Percentiles rank a stretch among this genome's conserved stretches.
These are phyloP conservation scores for Epichloe festucae DNA, from an alignment of 2,329 filamentous ascomycete genomes.

Conservation along the genomic window DNA sequence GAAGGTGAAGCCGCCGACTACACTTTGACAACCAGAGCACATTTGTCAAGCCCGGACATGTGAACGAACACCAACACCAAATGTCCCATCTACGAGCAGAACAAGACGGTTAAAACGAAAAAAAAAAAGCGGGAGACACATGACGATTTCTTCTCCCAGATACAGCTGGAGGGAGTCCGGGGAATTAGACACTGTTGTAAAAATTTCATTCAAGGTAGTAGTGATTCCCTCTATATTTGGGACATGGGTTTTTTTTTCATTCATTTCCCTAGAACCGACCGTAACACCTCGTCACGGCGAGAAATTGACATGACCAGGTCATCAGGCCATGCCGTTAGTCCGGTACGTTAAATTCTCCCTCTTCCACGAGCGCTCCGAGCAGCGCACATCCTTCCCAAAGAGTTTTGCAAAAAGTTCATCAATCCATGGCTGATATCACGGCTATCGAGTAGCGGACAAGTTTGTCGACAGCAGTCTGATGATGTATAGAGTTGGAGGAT, in stretches of 20 bases:
- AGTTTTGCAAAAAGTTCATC: constrained; percentile 6
- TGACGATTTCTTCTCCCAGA: not conserved
- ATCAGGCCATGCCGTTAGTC: constrained; percentile 17
- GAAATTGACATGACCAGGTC: constrained; percentile 23
- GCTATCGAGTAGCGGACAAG: constrained; percentile 6
- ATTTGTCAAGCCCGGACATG: too few relatives aligned
- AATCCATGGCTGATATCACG: constrained; percentile 17
- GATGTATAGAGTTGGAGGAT: constrained; percentile 1
- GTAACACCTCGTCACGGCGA: constrained; percentile 32
- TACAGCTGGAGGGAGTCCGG: not conserved
- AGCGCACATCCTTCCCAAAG: constrained; percentile 9
- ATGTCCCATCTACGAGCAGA: not conserved
- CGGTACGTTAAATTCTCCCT: constrained; percentile 9
- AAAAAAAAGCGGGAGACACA: not conserved
- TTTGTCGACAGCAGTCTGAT: constrained; percentile 3
- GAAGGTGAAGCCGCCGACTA: not conserved
- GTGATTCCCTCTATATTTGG: constrained; percentile 5
- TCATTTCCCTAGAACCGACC: constrained; percentile 34
- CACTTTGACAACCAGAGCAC: too few relatives aligned
- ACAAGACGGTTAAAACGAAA: not conserved
- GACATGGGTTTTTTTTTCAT: constrained; percentile 25
- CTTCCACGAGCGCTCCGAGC: constrained; percentile 9
- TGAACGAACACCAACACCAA: too few relatives aligned
- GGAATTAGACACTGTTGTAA: not conserved
- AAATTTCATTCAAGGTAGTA: not conserved